Percentiles rank a stretch among this genome's conserved stretches.
phyloP scores from a whole-genome alignment of 2,329 filamentous ascomycete species.

The Paecilomyces formosus region DNA sequence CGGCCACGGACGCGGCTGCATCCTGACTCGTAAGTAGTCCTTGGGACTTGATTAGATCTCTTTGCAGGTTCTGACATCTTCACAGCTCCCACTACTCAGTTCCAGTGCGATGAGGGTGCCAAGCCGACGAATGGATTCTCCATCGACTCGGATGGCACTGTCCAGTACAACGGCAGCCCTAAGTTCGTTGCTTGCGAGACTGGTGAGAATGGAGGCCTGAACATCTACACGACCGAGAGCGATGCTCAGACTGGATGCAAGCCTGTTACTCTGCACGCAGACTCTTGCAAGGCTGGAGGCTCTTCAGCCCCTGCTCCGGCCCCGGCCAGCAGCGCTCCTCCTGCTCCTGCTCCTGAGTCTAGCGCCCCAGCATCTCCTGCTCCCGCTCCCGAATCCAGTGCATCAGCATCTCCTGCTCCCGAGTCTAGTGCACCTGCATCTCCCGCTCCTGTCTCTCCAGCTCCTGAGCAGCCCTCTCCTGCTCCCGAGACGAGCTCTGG shows the following conservation, averaged over 20 bases:
- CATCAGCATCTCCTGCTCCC: not conserved
- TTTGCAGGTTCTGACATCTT: slow-evolving; percentile 9
- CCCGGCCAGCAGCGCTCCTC: slow-evolving; percentile 8
- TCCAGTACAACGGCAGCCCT: slow-evolving; percentile 46
- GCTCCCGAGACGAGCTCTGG: slow-evolving; percentile 4
- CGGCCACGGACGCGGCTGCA: slow-evolving; percentile 51
- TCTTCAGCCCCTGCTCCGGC: slow-evolving; percentile 6
- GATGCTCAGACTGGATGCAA: slow-evolving; percentile 25
- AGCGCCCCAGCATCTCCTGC: slow-evolving; percentile 4
- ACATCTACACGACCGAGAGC: slow-evolving; percentile 33
- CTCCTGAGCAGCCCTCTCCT: not conserved
- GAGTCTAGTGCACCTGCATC: not conserved
- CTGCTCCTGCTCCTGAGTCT: not conserved
- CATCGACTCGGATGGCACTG: slow-evolving; percentile 44
- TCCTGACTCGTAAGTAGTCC: slow-evolving; percentile 49
- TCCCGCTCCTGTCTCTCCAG: slow-evolving; percentile 3
- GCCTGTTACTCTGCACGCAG: slow-evolving; percentile 24
- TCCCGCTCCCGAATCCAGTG: not conserved
- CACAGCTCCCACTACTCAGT: slow-evolving; percentile 48
- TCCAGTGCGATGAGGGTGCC: slow-evolving; percentile 54
- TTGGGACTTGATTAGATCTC: slow-evolving; percentile 1
- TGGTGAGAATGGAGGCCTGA: slow-evolving; percentile 30
- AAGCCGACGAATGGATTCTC: slow-evolving; percentile 48
- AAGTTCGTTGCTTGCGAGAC: slow-evolving; percentile 57
- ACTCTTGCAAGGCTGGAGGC: slow-evolving; percentile 22